Base-by-base conservation (phyloP, 441 rosid genomes). In the Erodium chrysanthum region DNA sequence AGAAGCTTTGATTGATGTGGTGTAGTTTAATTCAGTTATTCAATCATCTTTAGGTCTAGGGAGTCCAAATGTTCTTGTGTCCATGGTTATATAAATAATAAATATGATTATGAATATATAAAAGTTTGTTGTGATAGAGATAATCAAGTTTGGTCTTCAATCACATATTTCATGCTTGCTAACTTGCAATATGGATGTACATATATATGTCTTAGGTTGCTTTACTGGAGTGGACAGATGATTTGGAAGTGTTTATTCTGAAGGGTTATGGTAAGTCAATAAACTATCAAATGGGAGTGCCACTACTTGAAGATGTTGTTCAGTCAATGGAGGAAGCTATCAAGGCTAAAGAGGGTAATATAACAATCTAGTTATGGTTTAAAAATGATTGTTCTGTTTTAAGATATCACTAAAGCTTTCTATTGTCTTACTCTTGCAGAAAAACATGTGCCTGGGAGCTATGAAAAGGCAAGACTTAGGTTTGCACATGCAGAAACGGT, bases 401-500 rank as follows among this genome's bases (percentile, higher is more conserved):
- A 27, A 1, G 1, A 27, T 27, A 44, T 44, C 50, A 12, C 14
- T 44, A 44, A 1, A 12, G n/a, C 50, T 12, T 11, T 44, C 15
- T 18, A 62, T 17, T 63, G 33, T 56, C 60, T 56, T 35, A 18
- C 66, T 65, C 35, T 59, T 75, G 77, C 77, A 93, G 97, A 85
- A 66, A 85, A 88, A 33, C 84, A 64, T 73, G 75, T 86, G 70
- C 83, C 88, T 33, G 97, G 97, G 75, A 91, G 93, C 78, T 88
- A 76, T 35, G 98, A 89, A 69, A 94, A 86, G 82, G 97, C 94
- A 61, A 88, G 97, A 77, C 86, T 94, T 76, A 84, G 92, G 31
- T 88, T 94, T 81, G 98, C 98, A 4, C 98, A 94, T 84, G 98
- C 93, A 0, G 98, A 93, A 81, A 94, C 99, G 20, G 85, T 94